These are phyloP conservation scores for Chrysopogon serrulatus DNA, from an alignment of 176 grass and related monocot species.

Conservation along the genomic window DNA sequence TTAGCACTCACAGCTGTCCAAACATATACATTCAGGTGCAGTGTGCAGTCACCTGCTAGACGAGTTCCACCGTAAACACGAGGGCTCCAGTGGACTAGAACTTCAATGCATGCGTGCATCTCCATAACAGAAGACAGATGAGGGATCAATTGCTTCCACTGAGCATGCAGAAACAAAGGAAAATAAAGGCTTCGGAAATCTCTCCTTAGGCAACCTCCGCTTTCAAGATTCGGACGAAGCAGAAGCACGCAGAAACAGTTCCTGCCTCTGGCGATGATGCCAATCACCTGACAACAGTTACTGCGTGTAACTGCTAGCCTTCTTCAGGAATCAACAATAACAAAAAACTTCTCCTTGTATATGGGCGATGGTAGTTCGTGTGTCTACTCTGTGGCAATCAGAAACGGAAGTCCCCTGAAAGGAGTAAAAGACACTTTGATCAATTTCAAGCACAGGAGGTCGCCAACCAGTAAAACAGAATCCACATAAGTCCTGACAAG, in stretches of 20 bases:
- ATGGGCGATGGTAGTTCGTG: not conserved
- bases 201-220: not conserved
- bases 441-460: not conserved
- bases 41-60: not conserved
- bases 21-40: too few species aligned
- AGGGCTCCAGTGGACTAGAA: not conserved
- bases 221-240: not conserved
- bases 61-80: not conserved
- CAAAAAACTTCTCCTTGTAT: not conserved
- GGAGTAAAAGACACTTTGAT: slow-evolving; percentile 17
- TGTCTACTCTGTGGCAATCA: slow-evolving; percentile 69
- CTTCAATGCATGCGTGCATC: not conserved
- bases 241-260: not conserved
- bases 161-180: not conserved
- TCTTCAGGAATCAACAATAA: slow-evolving; percentile 1
- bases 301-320: not conserved
- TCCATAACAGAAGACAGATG: not conserved
- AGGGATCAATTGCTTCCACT: not conserved
- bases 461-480: not conserved
- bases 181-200: not conserved
- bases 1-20: not conserved
- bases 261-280: not conserved
- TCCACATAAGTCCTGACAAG: not conserved
- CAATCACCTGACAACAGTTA: not conserved
- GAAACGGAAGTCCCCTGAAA: slow-evolving; percentile 88